A percentile compares a stretch with the other conserved stretches of the same genome.
These are phyloP conservation scores for Phytomonas sp. DNA, from an alignment of 208 protist species.

Conservation along the genomic window DNA sequence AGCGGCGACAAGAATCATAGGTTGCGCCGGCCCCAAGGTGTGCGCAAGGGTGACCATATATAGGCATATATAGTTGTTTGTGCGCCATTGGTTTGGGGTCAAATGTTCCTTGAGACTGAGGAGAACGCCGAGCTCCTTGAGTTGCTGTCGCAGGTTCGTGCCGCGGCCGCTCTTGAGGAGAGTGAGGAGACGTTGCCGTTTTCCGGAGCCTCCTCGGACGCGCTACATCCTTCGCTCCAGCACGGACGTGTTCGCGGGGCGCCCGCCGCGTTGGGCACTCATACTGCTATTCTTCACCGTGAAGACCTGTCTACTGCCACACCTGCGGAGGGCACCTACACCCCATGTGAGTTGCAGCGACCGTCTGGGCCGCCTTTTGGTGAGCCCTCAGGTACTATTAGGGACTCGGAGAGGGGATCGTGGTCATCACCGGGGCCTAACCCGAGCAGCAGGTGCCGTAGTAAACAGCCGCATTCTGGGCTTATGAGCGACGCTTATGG, in stretches of 20 bases:
- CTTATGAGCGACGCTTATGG: background rate
- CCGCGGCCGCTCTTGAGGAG: background rate
- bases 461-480: background rate
- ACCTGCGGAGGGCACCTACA: background rate
- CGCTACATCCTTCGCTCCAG: background rate
- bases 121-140: background rate
- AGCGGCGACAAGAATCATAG: background rate
- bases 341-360: background rate
- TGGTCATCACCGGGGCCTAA: background rate
- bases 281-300: background rate
- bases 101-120: background rate
- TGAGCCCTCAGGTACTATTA: background rate
- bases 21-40: background rate
- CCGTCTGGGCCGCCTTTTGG: background rate
- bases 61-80: background rate
- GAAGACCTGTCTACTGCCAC: background rate
- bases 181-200: background rate
- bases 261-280: background rate
- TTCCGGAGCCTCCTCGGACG: background rate
- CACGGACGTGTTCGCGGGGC: background rate
- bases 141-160: background rate
- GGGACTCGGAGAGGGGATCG: background rate
- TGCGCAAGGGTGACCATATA: background rate
- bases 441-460: background rate
- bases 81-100: background rate